Evolutionary conservation across 1,284 basidiomycete species (phyloP).

Genomic region (Sanghuangporus sanghuang): DNA sequence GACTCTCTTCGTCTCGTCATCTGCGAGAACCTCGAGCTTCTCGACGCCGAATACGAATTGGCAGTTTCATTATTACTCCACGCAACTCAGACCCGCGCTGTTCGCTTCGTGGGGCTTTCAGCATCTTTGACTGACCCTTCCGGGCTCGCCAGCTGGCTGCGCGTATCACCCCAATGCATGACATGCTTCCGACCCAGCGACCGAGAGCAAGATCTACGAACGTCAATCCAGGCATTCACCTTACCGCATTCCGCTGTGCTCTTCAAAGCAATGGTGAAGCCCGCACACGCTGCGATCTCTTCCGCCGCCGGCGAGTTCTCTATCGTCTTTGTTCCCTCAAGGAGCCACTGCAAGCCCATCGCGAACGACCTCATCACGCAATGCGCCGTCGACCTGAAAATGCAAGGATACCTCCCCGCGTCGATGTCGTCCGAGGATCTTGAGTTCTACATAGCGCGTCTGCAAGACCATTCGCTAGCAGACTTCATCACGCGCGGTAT

Average conservation of each 20-base stretch:
- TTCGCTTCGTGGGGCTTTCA: slow-evolving; percentile 77
- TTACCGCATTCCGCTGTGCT: slow-evolving; percentile 84
- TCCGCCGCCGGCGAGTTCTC: slow-evolving; percentile 44
- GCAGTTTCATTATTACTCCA: slow-evolving; percentile 66
- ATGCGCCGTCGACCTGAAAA: slow-evolving; percentile 73
- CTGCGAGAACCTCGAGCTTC: slow-evolving; percentile 83
- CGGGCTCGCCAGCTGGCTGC: slow-evolving; percentile 83
- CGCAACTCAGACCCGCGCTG: slow-evolving; percentile 51
- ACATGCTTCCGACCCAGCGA: slow-evolving; percentile 82
- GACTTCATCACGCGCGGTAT: slow-evolving; percentile 88
- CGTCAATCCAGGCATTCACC: slow-evolving; percentile 75
- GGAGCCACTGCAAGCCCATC: slow-evolving; percentile 70
- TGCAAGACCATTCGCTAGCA: slow-evolving; percentile 63
- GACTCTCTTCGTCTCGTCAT: slow-evolving; percentile 61
- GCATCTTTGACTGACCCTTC: slow-evolving; percentile 77
- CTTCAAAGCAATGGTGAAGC: slow-evolving; percentile 91
- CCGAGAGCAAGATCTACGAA: slow-evolving; percentile 75
- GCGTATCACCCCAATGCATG: slow-evolving; percentile 58
- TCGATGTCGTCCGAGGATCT: slow-evolving; percentile 52
- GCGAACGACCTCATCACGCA: slow-evolving; percentile 87
- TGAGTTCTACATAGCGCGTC: slow-evolving; percentile 52
- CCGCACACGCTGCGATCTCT: slow-evolving; percentile 69
- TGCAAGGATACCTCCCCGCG: slow-evolving; percentile 66
- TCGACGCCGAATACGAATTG: slow-evolving; percentile 84
- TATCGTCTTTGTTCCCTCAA: slow-evolving; percentile 90